A percentile compares a stretch with the other conserved stretches of the same genome.
Evolutionary conservation across 2,329 filamentous ascomycete species (phyloP).

Genomic region (Penicillium sp.): DNA sequence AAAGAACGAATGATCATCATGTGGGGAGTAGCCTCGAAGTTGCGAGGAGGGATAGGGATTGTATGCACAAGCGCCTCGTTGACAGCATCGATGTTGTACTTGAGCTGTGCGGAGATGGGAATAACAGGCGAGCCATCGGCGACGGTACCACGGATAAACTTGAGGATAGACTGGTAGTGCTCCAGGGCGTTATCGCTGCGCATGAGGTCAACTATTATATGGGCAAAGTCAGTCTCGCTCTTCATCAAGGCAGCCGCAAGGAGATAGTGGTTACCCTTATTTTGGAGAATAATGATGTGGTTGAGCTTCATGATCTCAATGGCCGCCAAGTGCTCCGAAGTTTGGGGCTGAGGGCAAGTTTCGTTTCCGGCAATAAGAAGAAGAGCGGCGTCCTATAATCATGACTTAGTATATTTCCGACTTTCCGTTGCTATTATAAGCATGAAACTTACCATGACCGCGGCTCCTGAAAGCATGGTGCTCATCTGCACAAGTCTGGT

Average conservation of each 20-base stretch:
- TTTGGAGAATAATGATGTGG: slow-evolving; percentile 99
- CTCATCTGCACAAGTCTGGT: slow-evolving; percentile 61
- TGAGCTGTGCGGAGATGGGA: slow-evolving; percentile 93
- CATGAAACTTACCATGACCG: slow-evolving; percentile 66
- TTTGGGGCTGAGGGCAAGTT: slow-evolving; percentile 96
- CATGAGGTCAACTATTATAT: slow-evolving; percentile 75
- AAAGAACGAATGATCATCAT: slow-evolving; percentile 99
- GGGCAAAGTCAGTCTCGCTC: neutral
- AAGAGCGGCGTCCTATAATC: slow-evolving; percentile 71
- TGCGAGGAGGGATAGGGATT: slow-evolving; percentile 85
- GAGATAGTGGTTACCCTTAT: slow-evolving; percentile 58
- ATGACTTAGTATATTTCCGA: neutral
- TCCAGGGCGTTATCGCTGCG: slow-evolving; percentile 87
- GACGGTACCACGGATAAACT: slow-evolving; percentile 97
- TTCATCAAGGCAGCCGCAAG: neutral
- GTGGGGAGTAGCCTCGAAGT: slow-evolving; percentile 88
- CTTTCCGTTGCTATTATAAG: neutral
- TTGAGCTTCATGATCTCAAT: slow-evolving; percentile 99
- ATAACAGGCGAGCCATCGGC: slow-evolving; percentile 94
- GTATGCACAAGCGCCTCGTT: slow-evolving; percentile 94
- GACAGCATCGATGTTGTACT: slow-evolving; percentile 99
- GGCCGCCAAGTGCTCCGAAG: slow-evolving; percentile 95
- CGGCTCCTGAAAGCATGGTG: slow-evolving; percentile 98
- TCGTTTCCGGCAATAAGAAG: slow-evolving; percentile 97
- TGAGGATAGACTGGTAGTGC: slow-evolving; percentile 95